Evolutionary conservation across 805 yeast species (phyloP).

Genomic region (Metschnikowia henanensis): DNA sequence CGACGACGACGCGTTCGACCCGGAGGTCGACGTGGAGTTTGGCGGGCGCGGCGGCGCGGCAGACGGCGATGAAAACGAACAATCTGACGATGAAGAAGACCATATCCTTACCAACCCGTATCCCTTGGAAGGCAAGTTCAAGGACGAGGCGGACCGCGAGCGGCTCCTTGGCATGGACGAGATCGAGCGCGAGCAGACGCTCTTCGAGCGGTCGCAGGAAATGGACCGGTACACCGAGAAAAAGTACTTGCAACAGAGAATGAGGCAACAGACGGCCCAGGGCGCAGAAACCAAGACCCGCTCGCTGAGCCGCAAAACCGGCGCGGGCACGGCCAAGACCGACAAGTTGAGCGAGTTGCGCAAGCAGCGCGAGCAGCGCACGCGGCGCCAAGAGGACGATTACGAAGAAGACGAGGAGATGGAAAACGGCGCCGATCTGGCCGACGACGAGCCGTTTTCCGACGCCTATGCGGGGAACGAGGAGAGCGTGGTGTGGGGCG

Average conservation of each 20-base stretch:
- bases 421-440: slow-evolving; percentile 28
- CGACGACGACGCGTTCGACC: slow-evolving; percentile 14
- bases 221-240: slow-evolving; percentile 87
- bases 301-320: slow-evolving; percentile 32
- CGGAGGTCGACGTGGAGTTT: slow-evolving; percentile 29
- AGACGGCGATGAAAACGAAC: slow-evolving; percentile 22
- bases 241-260: slow-evolving; percentile 79
- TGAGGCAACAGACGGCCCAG: slow-evolving; percentile 49
- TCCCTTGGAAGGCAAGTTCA: slow-evolving; percentile 91
- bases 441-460: slow-evolving; percentile 34
- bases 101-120: slow-evolving; percentile 61
- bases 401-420: slow-evolving; percentile 23
- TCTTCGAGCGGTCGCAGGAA: slow-evolving; percentile 91
- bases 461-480: slow-evolving; percentile 41
- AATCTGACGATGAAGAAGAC: slow-evolving; percentile 11
- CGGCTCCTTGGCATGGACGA: slow-evolving; percentile 76
- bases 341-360: slow-evolving; percentile 71
- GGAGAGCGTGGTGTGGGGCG: slow-evolving; percentile 36
- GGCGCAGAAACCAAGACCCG: slow-evolving; percentile 33
- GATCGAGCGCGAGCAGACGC: slow-evolving; percentile 85
- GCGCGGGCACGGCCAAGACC: slow-evolving; percentile 34
- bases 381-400: slow-evolving; percentile 32
- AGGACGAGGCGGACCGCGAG: slow-evolving; percentile 74
- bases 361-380: slow-evolving; percentile 69
- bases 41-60: slow-evolving; percentile 27